These are phyloP conservation scores for Danielia oregonensis DNA, from an alignment of 805 yeast species.

Conservation along the genomic window DNA sequence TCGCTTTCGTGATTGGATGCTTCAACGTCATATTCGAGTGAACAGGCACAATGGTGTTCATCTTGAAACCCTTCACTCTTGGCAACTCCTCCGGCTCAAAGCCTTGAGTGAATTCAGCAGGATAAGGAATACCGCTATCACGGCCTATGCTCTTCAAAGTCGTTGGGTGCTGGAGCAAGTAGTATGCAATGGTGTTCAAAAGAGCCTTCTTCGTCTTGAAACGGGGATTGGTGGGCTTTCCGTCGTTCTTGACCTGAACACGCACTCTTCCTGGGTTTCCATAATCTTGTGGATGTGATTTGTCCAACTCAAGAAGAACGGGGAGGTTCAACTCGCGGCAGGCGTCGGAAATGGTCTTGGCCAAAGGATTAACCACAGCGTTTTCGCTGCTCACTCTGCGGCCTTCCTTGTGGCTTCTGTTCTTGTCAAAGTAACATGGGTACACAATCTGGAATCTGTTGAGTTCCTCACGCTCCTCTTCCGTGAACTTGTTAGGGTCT, in stretches of 20 bases:
- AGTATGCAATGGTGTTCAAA: conserved; percentile 55
- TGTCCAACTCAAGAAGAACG: conserved; percentile 68
- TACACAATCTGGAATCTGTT: conserved; percentile 71
- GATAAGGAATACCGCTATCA: conserved; percentile 55
- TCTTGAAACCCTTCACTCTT: conserved; percentile 76
- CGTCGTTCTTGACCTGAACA: conserved; percentile 52
- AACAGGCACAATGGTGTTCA: conserved; percentile 87
- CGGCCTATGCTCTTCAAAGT: conserved; percentile 51
- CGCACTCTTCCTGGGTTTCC: conserved; percentile 97
- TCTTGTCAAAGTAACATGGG: conserved; percentile 88
- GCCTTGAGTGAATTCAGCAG: conserved; percentile 51
- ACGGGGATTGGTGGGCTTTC: conserved; percentile 40
- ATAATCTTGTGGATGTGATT: conserved; percentile 93
- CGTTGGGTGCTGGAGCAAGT: conserved; percentile 65
- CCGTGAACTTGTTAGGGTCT: conserved; percentile 14
- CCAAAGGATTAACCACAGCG: conserved; percentile 86
- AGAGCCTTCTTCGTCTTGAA: conserved; percentile 57
- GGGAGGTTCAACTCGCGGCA: conserved; percentile 39
- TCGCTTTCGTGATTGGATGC: conserved; percentile 73
- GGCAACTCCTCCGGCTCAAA: conserved; percentile 63
- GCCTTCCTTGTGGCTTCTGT: conserved; percentile 74
- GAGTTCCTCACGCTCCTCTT: conserved; percentile 53
- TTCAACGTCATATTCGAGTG: conserved; percentile 77
- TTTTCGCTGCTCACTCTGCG: conserved; percentile 67
- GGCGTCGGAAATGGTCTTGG: conserved; percentile 78